phyloP scores from a whole-genome alignment of 176 grass and related monocot genomes.

The Rhipidocladum racemiflorum region DNA sequence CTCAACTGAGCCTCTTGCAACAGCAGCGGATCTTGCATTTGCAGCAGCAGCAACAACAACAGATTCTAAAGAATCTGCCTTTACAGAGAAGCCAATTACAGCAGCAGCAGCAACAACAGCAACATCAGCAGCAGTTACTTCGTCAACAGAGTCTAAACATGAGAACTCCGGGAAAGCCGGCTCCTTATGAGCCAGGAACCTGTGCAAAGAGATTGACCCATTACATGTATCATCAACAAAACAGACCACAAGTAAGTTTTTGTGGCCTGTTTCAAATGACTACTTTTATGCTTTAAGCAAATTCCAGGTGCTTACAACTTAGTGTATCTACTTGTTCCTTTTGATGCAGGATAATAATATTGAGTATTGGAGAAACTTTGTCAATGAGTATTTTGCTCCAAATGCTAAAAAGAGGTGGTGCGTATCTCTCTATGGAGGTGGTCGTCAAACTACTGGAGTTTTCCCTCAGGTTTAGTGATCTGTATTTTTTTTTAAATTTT shows the following conservation, averaged over 20 bases:
- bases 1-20: slow-evolving; percentile 66
- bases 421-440: slow-evolving; percentile 96
- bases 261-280: slow-evolving; percentile 1
- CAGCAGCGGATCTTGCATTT: slow-evolving; percentile 70
- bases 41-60: slow-evolving; percentile 56
- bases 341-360: slow-evolving; percentile 91
- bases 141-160: slow-evolving; percentile 66
- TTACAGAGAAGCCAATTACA: slow-evolving; percentile 72
- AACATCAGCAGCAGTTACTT: slow-evolving; percentile 59
- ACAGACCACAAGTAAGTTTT: slow-evolving; percentile 64
- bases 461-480: slow-evolving; percentile 73
- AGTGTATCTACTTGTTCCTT: slow-evolving; percentile 20
- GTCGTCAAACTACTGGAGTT: slow-evolving; percentile 97
- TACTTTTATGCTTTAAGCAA: slow-evolving; percentile 26
- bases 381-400: slow-evolving; percentile 86
- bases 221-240: slow-evolving; percentile 99
- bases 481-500: neutral
- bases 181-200: slow-evolving; percentile 88
- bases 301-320: neutral
- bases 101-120: slow-evolving; percentile 45
- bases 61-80: slow-evolving; percentile 62
- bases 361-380: slow-evolving; percentile 98
- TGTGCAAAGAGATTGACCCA: slow-evolving; percentile 91
- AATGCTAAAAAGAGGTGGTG: slow-evolving; percentile 99
- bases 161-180: slow-evolving; percentile 51